phyloP scores from a whole-genome alignment of 176 grass and related monocot species.

The sorghum (Sorghum bicolor) region DNA sequence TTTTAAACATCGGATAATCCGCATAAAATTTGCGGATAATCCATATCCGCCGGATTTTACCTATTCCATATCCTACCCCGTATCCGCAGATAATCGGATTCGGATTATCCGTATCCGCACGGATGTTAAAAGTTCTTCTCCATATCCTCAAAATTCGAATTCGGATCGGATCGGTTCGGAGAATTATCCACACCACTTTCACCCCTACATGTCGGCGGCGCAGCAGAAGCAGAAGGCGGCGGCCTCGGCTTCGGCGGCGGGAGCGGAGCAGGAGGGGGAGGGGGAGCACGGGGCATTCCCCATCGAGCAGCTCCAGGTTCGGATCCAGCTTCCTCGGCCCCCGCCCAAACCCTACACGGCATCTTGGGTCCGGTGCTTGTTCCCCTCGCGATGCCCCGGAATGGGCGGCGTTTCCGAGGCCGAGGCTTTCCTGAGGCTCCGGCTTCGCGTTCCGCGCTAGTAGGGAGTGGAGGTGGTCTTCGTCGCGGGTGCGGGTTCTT shows the following conservation, averaged over 20 bases:
- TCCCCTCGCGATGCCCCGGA: not conserved
- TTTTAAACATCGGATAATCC: no score
- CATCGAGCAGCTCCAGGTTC: slow-evolving; percentile 80
- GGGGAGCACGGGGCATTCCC: slow-evolving; percentile 79
- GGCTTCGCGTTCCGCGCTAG: not conserved
- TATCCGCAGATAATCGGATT: no score
- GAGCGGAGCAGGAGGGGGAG: slow-evolving; percentile 52
- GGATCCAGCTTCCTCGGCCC: no score
- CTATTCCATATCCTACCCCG: no score
- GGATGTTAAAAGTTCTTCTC: no score
- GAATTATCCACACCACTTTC: no score
- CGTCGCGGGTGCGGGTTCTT: not conserved
- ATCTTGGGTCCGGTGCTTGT: not conserved
- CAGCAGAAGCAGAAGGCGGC: slow-evolving; percentile 48
- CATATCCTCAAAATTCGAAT: no score
- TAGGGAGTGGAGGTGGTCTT: slow-evolving; percentile 2
- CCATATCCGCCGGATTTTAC: no score
- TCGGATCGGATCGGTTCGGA: no score
- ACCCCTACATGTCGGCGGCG: slow-evolving; percentile 34
- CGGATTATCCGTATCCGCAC: no score
- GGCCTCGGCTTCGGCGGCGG: not conserved
- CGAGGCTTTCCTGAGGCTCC: slow-evolving; percentile 16
- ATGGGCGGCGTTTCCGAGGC: slow-evolving; percentile 1
- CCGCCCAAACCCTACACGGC: slow-evolving; percentile 36
- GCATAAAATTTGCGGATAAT: no score